Evolutionary conservation across 768 basidiomycete species (phyloP).

Genomic region (Suillus paluster): DNA sequence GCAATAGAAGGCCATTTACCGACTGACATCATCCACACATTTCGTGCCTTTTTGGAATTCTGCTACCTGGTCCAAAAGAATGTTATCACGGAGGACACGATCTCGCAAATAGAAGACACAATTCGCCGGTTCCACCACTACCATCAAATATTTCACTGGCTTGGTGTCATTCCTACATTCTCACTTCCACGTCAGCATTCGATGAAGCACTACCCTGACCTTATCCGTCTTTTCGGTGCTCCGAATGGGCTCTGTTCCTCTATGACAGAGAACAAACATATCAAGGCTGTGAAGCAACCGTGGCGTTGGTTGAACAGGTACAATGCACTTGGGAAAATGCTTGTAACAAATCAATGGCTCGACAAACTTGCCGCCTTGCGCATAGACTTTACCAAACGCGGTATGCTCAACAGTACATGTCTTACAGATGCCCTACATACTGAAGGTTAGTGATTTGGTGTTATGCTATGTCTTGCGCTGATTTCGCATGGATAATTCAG

Average conservation of each 20-base stretch:
- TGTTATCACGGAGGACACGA: conserved; percentile 20
- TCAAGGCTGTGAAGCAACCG: conserved; percentile 29
- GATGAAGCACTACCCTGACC: conserved; percentile 28
- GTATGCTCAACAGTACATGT: too few species aligned
- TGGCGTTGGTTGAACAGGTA: conserved; percentile 37
- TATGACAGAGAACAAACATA: conserved; percentile 25
- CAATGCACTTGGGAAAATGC: conserved; percentile 38
- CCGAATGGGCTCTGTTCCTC: conserved; percentile 33
- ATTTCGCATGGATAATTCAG: conserved; percentile 1
- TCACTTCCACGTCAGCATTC: conserved; percentile 37
- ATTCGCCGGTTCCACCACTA: conserved; percentile 25
- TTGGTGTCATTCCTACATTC: conserved; percentile 22
- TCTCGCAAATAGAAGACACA: conserved; percentile 21
- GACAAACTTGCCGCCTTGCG: conserved; percentile 31
- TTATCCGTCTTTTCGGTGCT: conserved; percentile 28
- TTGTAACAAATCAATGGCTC: conserved; percentile 28
- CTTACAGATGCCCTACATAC: too few species aligned
- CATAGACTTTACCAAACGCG: conserved; percentile 17
- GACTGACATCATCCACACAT: conserved; percentile 11
- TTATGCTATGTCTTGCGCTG: too few species aligned
- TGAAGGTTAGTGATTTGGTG: too few species aligned
- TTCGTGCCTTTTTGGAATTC: conserved; percentile 31
- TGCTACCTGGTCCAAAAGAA: conserved; percentile 21
- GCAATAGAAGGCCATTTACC: conserved; percentile 15
- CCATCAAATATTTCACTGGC: conserved; percentile 20